A percentile compares a stretch with the other conserved stretches of the same genome.
These are phyloP conservation scores for Quercus glauca DNA, from an alignment of 306 rosid genomes.

Conservation along the genomic window DNA sequence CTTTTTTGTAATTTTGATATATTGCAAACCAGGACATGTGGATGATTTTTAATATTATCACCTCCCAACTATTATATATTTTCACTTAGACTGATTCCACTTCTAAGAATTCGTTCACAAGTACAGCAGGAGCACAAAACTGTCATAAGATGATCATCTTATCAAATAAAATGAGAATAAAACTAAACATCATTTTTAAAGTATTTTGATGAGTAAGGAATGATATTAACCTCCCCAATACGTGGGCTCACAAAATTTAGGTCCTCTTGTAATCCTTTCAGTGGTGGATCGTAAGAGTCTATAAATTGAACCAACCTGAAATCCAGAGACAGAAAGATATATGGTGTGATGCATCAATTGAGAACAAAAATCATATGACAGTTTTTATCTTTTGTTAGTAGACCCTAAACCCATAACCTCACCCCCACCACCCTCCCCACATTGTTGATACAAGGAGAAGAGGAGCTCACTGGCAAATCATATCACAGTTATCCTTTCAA, in stretches of 20 bases:
- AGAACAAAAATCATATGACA: neutral
- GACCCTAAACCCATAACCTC: neutral
- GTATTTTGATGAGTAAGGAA: slow-evolving; percentile 25
- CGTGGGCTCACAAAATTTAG: slow-evolving; percentile 98
- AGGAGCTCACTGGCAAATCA: neutral
- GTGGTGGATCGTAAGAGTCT: slow-evolving; percentile 92
- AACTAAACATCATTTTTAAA: neutral
- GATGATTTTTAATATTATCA: neutral
- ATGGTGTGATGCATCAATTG: slow-evolving; percentile 15
- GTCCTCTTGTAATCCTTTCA: slow-evolving; percentile 95
- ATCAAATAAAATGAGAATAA: neutral
- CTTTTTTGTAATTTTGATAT: neutral
- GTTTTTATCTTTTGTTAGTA: neutral
- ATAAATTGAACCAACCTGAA: slow-evolving; percentile 87
- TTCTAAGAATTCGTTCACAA: neutral
- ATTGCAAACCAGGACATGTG: neutral
- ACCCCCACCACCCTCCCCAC: neutral
- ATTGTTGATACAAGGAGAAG: neutral
- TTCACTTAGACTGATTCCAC: neutral
- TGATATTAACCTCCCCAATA: slow-evolving; percentile 89
- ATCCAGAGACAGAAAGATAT: slow-evolving; percentile 30
- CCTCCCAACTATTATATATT: neutral
- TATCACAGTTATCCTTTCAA: neutral
- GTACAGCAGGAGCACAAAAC: neutral
- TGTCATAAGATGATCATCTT: neutral